Base-by-base conservation (phyloP, 2,329 filamentous ascomycete species). In the Fusarium anguioides region DNA sequence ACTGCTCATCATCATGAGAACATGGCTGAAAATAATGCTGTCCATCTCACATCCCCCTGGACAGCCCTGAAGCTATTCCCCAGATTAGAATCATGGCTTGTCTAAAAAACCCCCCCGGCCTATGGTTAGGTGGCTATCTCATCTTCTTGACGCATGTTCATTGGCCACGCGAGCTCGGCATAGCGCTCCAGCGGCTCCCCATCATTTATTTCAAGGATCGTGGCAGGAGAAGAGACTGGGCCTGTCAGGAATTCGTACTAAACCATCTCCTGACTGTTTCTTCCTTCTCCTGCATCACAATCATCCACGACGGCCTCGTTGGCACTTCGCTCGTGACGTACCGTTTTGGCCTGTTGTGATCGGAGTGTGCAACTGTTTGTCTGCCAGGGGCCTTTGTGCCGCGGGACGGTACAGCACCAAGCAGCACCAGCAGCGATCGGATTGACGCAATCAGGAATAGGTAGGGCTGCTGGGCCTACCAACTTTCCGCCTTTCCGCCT, bases 391-490 rank as follows among this genome's bases (percentile, higher is more conserved):
- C 60, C 60, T 72, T 45, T 62, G 71, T 66, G 69, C 71, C 65
- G 67, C 54, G 44, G 59, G 70, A 68, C 65, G 64, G 68, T 67
- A 42, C 57, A 60, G 54, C 15, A 31, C 42, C 52, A 40, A 35
- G 29, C 20, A 46, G 33, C 45, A 50, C 26, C 26, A 60, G 42
- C 64, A 58, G 48, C 48, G 48, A 37, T 39, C 44, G 18, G 50
- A 49, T 72, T 71, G 68, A 72, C 70, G 70, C 70, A 71, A 72
- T 66, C 56, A 53, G 63, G 52, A 46, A 20, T 69, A 69, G 56
- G 61, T 69, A 69, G 56, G 61, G 44, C 56, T 57, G 46, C 46
- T 48, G 47, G 44, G 29, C 47, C 46, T 59, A 53, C 56, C 48
- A 44, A 59, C 50, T 59, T 47, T 56, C 58, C 54, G 53, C 49